Conservation (phyloP, 1,284 basidiomycete species). For the Ustilago curta region DNA sequence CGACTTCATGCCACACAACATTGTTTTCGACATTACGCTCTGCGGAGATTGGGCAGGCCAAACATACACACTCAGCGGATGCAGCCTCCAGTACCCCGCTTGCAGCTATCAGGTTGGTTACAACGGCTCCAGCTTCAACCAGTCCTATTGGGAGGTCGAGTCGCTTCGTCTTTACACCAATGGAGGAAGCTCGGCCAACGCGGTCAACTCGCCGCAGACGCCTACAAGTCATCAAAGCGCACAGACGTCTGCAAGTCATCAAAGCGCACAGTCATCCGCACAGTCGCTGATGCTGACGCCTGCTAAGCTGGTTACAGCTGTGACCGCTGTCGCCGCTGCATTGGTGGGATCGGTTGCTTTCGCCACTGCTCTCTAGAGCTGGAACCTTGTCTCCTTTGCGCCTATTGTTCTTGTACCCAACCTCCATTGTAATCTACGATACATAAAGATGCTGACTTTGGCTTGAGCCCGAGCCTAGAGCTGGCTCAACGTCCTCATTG, state of each 20-base stretch:
- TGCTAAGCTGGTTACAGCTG: conserved; percentile 1
- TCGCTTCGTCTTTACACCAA: conserved; percentile 52
- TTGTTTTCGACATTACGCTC: conserved; percentile 65
- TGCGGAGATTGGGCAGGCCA: conserved; percentile 63
- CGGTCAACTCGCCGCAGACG: conserved; percentile 36
- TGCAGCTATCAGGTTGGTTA: conserved; percentile 59
- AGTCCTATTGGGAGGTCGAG: conserved; percentile 62
- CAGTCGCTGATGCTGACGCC: not conserved
- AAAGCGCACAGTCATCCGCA: conserved; percentile 10
- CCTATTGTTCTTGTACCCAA: not conserved
- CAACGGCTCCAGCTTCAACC: conserved; percentile 53
- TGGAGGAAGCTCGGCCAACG: conserved; percentile 50
- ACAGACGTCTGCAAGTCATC: not conserved
- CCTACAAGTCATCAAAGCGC: conserved; percentile 10
- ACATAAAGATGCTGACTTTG: too few relatives aligned
- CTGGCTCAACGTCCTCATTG: too few relatives aligned
- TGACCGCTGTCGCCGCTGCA: not conserved
- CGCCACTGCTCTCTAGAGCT: conserved; percentile 18
- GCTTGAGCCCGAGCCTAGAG: not conserved
- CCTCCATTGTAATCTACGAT: not conserved
- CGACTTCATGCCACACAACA: conserved; percentile 59
- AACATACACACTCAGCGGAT: conserved; percentile 50
- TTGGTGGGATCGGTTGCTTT: conserved; percentile 19
- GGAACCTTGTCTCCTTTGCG: too few relatives aligned
- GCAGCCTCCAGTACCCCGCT: conserved; percentile 47